Evolutionary conservation across 192 early-diverging fungal genomes (phyloP), one percentile per base, ranked within the genome.

Genomic region (Backusella westeae): DNA sequence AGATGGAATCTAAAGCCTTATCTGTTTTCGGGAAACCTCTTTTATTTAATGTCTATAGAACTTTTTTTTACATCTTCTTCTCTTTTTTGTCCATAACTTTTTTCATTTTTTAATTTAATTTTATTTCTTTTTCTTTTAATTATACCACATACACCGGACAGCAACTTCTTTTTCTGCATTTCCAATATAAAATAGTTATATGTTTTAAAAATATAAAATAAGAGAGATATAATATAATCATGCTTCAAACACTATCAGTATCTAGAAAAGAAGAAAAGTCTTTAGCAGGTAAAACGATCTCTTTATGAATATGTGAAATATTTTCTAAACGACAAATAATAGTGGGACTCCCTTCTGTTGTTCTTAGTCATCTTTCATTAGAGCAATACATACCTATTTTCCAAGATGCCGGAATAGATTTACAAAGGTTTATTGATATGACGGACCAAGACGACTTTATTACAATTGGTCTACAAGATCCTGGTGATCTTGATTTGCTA

Each of bases 391-490:
- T 67, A 34, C 42, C 66, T 3, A 32, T 75, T 23, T 46, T 75
- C 32, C 39, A 75, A 75, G 21, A 32, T 34, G 74, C 66, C 2
- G 35, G 56, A 17, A 67, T 75, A 29, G 66, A 75, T 34, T 17
- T 75, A 26, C n/a, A 66, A 21, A 34, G 34, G n/a, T 68, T 75
- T 34, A 39, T 75, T 29, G 26, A n/a, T 23, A 75, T 75, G 74
- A 44, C 56, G 36, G 74, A 75, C 17, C 72, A 46, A 32, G 34
- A 6, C 1, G 74, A 75, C 67, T 75, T 75, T 34, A 21, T 44
- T 21, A 75, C 41, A 34, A 75, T 75, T 46, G 74, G 74, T 29
- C 56, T 75, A 29, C 21, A 35, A 19, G 74, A 75, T 49, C 26
- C 41, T 46, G 29, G 41, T 1, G 74, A 75, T 23, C 35, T 56